Evolutionary conservation across 2,329 filamentous ascomycete species (phyloP), one percentile per base, ranked within the genome.

Genomic region (Neonectria faginata): DNA sequence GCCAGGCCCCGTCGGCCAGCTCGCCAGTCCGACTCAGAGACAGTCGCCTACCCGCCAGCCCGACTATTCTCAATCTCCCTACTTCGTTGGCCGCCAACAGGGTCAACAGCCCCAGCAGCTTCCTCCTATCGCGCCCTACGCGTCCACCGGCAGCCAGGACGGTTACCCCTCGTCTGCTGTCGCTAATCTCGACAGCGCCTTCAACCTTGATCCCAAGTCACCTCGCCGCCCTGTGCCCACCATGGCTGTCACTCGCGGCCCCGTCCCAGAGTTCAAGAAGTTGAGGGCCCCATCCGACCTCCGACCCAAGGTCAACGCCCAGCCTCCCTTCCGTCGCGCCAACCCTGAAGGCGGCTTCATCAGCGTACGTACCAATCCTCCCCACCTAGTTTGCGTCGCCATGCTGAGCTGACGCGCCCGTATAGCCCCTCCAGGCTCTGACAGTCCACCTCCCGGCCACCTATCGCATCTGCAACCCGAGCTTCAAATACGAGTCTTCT

Each of bases 271-370:
- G 77, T 97, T 98, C 77, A 90, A 89, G 75, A 94, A 92, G 78
- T 85, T 97, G 72, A 86, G 90, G 66, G 88, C 88, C 27, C 82
- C 89, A 27, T 83, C 88, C 58, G 94, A 98, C 64, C 81, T 99
- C 73, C 88, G 91, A 66, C 93, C 94, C 47, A 92, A 91, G 76
- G 89, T 96, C 77, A 97, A 95, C 79, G 76, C 88, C 20, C 96
- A 99, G 77, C 96, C 96, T 59, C 88, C 93, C 1, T 98, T 97
- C 77, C 89, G 96, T 73, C 89, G 96, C 80, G 96, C 96, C 60
- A 97, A 97, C 73, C 96, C 96, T 2, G 96, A 99, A 77, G 96
- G 96, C 57, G 96, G 96, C 53, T 99, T 99, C 77, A 97, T 99
- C 78, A 98, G 96, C 79, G 93, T 97, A 86, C 81, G 92, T 77